These are phyloP conservation scores for Hemileccinum rubropunctum DNA, from an alignment of 768 basidiomycete genomes.

Conservation along the genomic window DNA sequence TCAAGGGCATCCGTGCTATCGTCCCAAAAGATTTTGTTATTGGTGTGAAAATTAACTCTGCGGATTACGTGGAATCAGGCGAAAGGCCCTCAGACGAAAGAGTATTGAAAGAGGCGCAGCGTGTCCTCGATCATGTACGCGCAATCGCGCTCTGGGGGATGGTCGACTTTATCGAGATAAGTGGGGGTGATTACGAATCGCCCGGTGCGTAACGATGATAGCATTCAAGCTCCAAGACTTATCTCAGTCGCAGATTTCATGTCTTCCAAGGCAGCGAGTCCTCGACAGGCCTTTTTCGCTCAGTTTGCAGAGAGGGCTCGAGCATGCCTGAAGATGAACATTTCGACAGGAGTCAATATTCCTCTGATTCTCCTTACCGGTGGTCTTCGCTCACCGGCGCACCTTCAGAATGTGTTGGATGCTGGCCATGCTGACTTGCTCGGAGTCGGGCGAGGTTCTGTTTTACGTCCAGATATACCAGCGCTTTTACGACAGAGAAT, in stretches of 20 bases:
- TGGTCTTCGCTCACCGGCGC: conserved; percentile 61
- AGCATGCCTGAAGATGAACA: conserved; percentile 37
- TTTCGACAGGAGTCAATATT: conserved; percentile 20
- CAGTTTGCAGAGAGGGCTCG: conserved; percentile 61
- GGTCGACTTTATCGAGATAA: conserved; percentile 85
- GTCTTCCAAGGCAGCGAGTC: conserved; percentile 16
- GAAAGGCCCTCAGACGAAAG: conserved; percentile 32
- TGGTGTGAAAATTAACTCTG: conserved; percentile 78
- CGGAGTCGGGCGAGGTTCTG: conserved; percentile 69
- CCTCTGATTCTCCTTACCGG: conserved; percentile 82
- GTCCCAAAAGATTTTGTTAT: conserved; percentile 62
- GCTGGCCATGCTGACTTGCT: conserved; percentile 66
- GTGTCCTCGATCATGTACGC: conserved; percentile 59
- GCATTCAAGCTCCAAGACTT: background rate
- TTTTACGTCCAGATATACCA: conserved; percentile 63
- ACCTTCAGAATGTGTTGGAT: conserved; percentile 51
- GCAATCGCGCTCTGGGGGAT: conserved; percentile 60
- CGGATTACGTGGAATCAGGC: conserved; percentile 57
- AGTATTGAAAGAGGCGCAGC: conserved; percentile 21
- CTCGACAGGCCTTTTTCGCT: conserved; percentile 72
- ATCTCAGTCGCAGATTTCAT: conserved; percentile 43
- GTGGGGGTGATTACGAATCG: conserved; percentile 82
- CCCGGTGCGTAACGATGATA: conserved; percentile 46
- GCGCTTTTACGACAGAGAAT: conserved; percentile 27
- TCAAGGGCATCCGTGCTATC: conserved; percentile 50